Evolutionary conservation across 2,329 filamentous ascomycete genomes (phyloP).

Genomic region (Mariannaea sp.): DNA sequence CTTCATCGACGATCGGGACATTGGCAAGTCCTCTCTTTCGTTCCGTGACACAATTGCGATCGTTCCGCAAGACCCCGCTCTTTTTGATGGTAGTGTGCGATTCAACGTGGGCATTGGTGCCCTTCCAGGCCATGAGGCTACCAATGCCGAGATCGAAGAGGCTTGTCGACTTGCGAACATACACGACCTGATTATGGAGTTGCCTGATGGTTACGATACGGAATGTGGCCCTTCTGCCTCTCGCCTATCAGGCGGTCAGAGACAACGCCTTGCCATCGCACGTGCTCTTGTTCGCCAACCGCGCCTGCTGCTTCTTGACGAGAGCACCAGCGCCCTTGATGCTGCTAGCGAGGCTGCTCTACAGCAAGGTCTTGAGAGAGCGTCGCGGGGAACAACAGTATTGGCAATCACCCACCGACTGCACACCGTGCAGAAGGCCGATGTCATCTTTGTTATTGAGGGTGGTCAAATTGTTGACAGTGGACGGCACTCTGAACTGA

Average conservation of each 20-base stretch:
- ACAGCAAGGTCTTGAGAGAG: constrained; percentile 67
- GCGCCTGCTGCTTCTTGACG: constrained; percentile 76
- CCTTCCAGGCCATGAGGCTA: constrained; percentile 58
- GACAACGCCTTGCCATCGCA: constrained; percentile 78
- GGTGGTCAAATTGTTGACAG: constrained; percentile 56
- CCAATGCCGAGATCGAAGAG: constrained; percentile 65
- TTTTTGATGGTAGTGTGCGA: constrained; percentile 60
- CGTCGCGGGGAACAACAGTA: constrained; percentile 58
- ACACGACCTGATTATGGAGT: constrained; percentile 66
- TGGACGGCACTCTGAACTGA: constrained; percentile 59
- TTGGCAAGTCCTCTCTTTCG: constrained; percentile 48
- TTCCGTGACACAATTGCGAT: constrained; percentile 60
- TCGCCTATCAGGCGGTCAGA: constrained; percentile 77
- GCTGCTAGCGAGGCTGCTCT: constrained; percentile 69
- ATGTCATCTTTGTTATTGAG: constrained; percentile 63
- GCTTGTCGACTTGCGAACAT: constrained; percentile 72
- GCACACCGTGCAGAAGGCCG: constrained; percentile 60
- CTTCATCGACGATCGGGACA: constrained; percentile 52
- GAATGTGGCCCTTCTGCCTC: constrained; percentile 74
- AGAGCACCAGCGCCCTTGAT: constrained; percentile 80
- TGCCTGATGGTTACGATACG: constrained; percentile 70
- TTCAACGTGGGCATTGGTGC: constrained; percentile 63
- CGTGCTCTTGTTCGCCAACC: constrained; percentile 75
- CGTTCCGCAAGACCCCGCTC: constrained; percentile 62
- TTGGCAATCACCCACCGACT: constrained; percentile 63